These are phyloP conservation scores for Tricharina praecox DNA, from an alignment of 495 filamentous ascomycete genomes.

Conservation along the genomic window DNA sequence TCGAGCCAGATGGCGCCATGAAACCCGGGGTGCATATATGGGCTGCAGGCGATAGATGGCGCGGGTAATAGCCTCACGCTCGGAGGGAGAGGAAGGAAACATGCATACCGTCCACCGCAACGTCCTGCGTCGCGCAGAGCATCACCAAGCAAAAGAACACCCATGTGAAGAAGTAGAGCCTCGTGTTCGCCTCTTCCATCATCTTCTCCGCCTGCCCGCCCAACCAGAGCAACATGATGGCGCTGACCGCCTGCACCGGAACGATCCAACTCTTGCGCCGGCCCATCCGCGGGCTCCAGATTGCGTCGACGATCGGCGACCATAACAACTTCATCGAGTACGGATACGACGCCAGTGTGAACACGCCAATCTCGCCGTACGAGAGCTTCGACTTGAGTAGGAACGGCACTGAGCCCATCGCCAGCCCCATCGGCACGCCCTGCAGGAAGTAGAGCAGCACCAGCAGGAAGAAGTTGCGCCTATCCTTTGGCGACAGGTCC, in stretches of 20 bases:
- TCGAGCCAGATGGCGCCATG: background rate
- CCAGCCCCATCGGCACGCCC: constrained; percentile 92
- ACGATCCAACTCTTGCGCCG: constrained; percentile 95
- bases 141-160: constrained; percentile 98
- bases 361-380: constrained; percentile 88
- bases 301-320: constrained; percentile 92
- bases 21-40: too few species aligned
- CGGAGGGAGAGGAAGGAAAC: background rate
- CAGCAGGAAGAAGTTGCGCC: constrained; percentile 73
- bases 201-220: constrained; percentile 59
- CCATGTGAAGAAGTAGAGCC: constrained; percentile 83
- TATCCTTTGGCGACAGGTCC: constrained; percentile 62
- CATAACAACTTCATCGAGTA: constrained; percentile 91
- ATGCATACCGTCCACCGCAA: constrained; percentile 66
- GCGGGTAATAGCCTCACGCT: background rate
- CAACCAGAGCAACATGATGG: constrained; percentile 81
- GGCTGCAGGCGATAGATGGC: background rate
- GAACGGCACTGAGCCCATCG: constrained; percentile 83
- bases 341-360: constrained; percentile 83
- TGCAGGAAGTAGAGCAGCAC: constrained; percentile 92
- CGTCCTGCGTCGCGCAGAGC: constrained; percentile 96
- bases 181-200: constrained; percentile 67
- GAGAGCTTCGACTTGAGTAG: constrained; percentile 76
- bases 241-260: constrained; percentile 78
- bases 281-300: constrained; percentile 74